Evolutionary conservation across 768 basidiomycete species (phyloP), one percentile per base, ranked within the genome.

Genomic region (Termitomyces eurrhizus): DNA sequence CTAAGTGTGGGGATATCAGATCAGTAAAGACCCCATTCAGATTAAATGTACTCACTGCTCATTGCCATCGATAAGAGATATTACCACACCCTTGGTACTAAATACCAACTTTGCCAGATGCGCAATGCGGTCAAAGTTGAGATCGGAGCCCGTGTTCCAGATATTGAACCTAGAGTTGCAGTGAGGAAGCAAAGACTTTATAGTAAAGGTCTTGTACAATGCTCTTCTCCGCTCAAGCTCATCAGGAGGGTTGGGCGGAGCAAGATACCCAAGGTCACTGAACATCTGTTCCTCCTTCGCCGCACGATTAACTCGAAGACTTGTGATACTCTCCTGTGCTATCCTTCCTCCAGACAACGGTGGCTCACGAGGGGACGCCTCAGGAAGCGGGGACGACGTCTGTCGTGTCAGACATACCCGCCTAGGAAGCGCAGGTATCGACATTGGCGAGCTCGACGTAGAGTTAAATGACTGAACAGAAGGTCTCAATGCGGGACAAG

Each of bases 61-160:
- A 46, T 87, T 85, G 13, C 85, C 86, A 69, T 96, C 94, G n/a
- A 94, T 80, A 41, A 96, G 75, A 8, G 89, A 85, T 24, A 98
- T 90, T 26, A 86, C 72, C 2, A 95, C 94, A 14, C 90, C 87
- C 70, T 91, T 92, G 2, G 94, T 91, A 68, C 83, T 90, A 73
- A 98, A 98, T 7, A 98, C 95, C 44, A 97, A 77, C 75, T 95
- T 95, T 44, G 90, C 91, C 32, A 98, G 82, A 71, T 96, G 93
- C 16, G 88, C 92, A 64, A 97, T 95, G 18, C 95, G 85, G 72
- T 97, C 95, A 69, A 98, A 97, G 70, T 96, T 95, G 63, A 84
- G 78, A 70, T 98, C 95, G 9, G 87, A 79, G 16, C 87, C 86
- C 0, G 93, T 95, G 64, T 91, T 85, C 83, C 93, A 88, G 52